Percentiles rank a stretch among this genome's conserved stretches.
These are phyloP conservation scores for Penicillium aurantiogriseum DNA, from an alignment of 2,329 filamentous ascomycete species.

Conservation along the genomic window DNA sequence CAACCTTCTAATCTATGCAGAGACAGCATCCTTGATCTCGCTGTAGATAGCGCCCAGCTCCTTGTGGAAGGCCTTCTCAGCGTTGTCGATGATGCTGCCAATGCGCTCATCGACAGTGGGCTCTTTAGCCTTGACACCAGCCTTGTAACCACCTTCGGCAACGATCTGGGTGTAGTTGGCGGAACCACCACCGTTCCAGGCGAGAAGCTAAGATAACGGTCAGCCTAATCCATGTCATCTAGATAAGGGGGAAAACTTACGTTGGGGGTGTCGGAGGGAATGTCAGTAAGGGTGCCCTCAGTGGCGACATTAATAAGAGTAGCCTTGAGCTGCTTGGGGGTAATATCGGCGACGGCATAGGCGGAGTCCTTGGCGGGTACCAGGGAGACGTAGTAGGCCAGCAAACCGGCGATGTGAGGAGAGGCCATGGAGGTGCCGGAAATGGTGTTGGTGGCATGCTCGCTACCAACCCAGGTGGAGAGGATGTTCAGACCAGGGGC, in stretches of 20 bases:
- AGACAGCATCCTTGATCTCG: constrained; percentile 42
- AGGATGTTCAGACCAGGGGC: constrained; percentile 94
- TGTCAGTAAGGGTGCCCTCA: constrained; percentile 70
- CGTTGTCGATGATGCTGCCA: constrained; percentile 47
- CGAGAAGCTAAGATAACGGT: constrained; percentile 62
- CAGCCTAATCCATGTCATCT: constrained; percentile 18
- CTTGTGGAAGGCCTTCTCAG: constrained; percentile 45
- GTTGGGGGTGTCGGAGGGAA: constrained; percentile 86
- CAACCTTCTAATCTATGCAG: constrained; percentile 45
- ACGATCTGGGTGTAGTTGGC: constrained; percentile 87
- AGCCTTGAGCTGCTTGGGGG: constrained; percentile 90
- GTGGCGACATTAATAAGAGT: constrained; percentile 83
- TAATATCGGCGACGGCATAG: constrained; percentile 84
- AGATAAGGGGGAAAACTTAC: constrained; percentile 40
- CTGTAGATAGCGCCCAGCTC: constrained; percentile 50
- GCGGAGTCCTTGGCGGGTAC: constrained; percentile 87
- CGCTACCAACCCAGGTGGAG: constrained; percentile 97
- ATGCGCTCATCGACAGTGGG: constrained; percentile 36
- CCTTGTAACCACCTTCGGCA: constrained; percentile 68
- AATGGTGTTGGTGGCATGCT: constrained; percentile 96
- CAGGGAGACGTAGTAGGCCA: constrained; percentile 97
- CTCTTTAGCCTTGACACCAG: constrained; percentile 29
- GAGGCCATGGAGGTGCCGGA: constrained; percentile 99
- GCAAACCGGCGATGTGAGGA: constrained; percentile 90
- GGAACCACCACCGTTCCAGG: constrained; percentile 97